A percentile compares a stretch with the other conserved stretches of the same genome.
Conservation (phyloP, 305 asterid genomes). For the Coffea humblotiana region DNA sequence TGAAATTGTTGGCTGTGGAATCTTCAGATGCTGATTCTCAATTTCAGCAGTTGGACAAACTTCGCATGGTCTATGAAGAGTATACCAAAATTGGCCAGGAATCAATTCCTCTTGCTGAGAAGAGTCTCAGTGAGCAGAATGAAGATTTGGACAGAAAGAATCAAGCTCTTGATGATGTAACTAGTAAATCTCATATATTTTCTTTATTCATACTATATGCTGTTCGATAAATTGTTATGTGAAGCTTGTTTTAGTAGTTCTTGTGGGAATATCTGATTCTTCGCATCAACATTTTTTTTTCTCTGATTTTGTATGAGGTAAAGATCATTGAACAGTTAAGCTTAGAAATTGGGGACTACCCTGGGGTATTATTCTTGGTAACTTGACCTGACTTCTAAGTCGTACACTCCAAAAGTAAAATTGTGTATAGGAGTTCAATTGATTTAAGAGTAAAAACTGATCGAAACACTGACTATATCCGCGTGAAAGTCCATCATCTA, state of each 20-base stretch:
- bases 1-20: slow-evolving; percentile 56
- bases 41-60: slow-evolving; percentile 88
- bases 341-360: slow-evolving; percentile 1
- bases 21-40: slow-evolving; percentile 67
- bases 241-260: neutral
- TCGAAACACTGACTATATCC: too few species aligned
- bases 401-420: neutral
- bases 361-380: neutral
- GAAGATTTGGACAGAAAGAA: slow-evolving; percentile 75
- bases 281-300: neutral
- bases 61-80: slow-evolving; percentile 81
- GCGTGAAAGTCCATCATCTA: neutral
- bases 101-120: slow-evolving; percentile 76
- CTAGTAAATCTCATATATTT: slow-evolving; percentile 26
- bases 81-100: slow-evolving; percentile 66
- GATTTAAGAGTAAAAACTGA: neutral
- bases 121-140: slow-evolving; percentile 55
- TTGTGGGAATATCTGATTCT: neutral
- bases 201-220: slow-evolving; percentile 12
- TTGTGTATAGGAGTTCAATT: neutral
- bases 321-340: neutral
- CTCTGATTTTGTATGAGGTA: neutral
- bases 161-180: slow-evolving; percentile 95
- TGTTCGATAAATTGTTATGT: neutral
- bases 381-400: neutral